Percentiles rank a stretch among this genome's conserved stretches.
These are phyloP conservation scores for Ceratobasidium sp. DNA, from an alignment of 1,284 basidiomycete species.

Conservation along the genomic window DNA sequence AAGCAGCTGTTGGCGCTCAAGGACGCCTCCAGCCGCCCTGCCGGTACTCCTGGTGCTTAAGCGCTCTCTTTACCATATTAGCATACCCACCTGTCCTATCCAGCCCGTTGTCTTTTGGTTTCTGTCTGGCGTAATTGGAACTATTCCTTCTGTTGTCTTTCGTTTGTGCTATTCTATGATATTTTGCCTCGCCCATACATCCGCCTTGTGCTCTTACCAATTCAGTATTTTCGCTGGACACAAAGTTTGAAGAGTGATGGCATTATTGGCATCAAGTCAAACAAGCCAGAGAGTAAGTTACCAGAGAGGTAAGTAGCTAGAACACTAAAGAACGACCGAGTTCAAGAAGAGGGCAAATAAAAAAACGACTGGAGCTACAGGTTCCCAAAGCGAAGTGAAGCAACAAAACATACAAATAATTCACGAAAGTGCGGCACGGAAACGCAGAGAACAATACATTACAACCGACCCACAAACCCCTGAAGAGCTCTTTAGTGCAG, in stretches of 20 bases:
- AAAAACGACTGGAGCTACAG: constrained; percentile 40
- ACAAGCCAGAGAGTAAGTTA: constrained; percentile 27
- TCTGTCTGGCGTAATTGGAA: constrained; percentile 38
- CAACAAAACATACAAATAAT: constrained; percentile 36
- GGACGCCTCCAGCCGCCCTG: constrained; percentile 59
- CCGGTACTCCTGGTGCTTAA: constrained; percentile 32
- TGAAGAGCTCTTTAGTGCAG: background rate
- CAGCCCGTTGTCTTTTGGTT: constrained; percentile 30
- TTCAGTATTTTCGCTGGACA: constrained; percentile 6
- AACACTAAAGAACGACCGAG: constrained; percentile 23
- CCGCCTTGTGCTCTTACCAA: constrained; percentile 23
- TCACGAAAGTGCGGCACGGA: constrained; percentile 15
- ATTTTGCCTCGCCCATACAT: constrained; percentile 33
- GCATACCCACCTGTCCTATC: constrained; percentile 16
- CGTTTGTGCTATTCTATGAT: constrained; percentile 39
- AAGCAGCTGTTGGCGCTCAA: constrained; percentile 95
- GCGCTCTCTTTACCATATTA: background rate
- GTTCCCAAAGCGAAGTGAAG: constrained; percentile 1
- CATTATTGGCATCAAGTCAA: constrained; percentile 37
- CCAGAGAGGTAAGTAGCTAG: background rate
- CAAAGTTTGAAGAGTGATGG: background rate
- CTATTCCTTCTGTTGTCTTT: constrained; percentile 28
- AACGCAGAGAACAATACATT: constrained; percentile 25
- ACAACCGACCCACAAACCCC: background rate
- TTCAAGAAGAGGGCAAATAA: constrained; percentile 17